Percentiles rank a stretch among this genome's conserved stretches.
These are phyloP conservation scores for Yarrowia phangngaensis DNA, from an alignment of 805 yeast genomes.

Conservation along the genomic window DNA sequence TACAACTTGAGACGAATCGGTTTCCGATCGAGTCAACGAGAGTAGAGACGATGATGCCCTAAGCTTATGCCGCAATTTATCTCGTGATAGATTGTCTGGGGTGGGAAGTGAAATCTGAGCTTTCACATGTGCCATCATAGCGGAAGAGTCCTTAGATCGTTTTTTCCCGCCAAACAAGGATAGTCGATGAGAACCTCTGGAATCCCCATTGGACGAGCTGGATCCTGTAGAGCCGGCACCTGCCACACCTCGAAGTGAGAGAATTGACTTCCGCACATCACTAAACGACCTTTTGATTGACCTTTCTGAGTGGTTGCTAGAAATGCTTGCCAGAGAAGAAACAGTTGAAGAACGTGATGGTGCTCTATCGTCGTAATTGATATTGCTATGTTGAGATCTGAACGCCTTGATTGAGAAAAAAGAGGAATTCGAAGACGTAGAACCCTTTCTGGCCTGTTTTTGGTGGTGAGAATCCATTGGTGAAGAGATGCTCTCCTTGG, in stretches of 20 bases:
- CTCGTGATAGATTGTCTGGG: conserved; percentile 54
- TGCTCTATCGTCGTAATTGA: conserved; percentile 18
- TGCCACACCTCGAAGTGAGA: conserved; percentile 17
- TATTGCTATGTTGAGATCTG: conserved; percentile 17
- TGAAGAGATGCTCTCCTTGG: conserved; percentile 17
- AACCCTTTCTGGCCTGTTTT: conserved; percentile 7
- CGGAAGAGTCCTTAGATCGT: conserved; percentile 21
- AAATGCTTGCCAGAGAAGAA: conserved; percentile 18
- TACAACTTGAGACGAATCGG: conserved; percentile 32
- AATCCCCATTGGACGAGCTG: conserved; percentile 19
- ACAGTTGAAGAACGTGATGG: conserved; percentile 24
- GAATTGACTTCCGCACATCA: conserved; percentile 25
- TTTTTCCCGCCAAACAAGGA: conserved; percentile 10
- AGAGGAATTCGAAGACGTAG: conserved; percentile 17
- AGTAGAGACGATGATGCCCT: conserved; percentile 50
- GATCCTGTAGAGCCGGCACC: conserved; percentile 1
- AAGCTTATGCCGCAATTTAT: conserved; percentile 52
- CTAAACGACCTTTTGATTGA: conserved; percentile 29
- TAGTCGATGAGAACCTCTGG: conserved; percentile 22
- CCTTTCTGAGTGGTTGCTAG: conserved; percentile 26
- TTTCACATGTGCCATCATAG: conserved; percentile 37
- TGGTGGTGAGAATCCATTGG: neutral
- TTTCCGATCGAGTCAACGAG: conserved; percentile 38
- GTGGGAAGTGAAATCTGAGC: conserved; percentile 56
- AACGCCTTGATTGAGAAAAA: conserved; percentile 23